Conservation (phyloP, 2,329 filamentous ascomycete genomes). For the Alternaria novae-zelandiae region DNA sequence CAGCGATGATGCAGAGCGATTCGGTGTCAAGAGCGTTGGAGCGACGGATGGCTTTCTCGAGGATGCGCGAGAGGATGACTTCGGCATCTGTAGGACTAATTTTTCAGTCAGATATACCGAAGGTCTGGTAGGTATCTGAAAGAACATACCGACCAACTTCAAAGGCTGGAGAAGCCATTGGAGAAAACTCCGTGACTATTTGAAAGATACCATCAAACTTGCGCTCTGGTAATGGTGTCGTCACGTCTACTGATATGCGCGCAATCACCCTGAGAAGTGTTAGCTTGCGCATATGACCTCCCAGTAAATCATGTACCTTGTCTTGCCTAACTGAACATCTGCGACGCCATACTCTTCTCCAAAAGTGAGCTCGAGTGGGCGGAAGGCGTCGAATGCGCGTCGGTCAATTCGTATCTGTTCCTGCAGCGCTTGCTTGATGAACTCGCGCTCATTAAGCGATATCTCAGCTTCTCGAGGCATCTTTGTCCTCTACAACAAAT, state of each 20-base stretch:
- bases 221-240: slow-evolving; percentile 82
- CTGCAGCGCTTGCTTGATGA: slow-evolving; percentile 81
- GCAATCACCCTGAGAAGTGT: slow-evolving; percentile 70
- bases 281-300: slow-evolving; percentile 12
- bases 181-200: slow-evolving; percentile 87
- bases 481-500: slow-evolving; percentile 28
- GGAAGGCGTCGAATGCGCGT: slow-evolving; percentile 79
- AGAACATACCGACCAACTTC: slow-evolving; percentile 73
- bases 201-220: slow-evolving; percentile 96
- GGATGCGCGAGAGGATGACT: slow-evolving; percentile 81
- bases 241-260: slow-evolving; percentile 86
- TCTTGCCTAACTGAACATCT: slow-evolving; percentile 88
- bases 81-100: slow-evolving; percentile 79
- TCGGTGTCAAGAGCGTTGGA: slow-evolving; percentile 94
- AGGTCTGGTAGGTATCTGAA: background rate
- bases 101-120: slow-evolving; percentile 27
- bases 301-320: slow-evolving; percentile 64
- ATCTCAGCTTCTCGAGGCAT: slow-evolving; percentile 96
- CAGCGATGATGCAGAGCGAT: slow-evolving; percentile 90
- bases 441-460: slow-evolving; percentile 85
- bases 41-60: slow-evolving; percentile 93
- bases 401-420: slow-evolving; percentile 85
- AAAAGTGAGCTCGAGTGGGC: slow-evolving; percentile 78
- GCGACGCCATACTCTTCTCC: slow-evolving; percentile 90
- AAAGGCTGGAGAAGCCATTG: slow-evolving; percentile 90